Evolutionary conservation across 179 eudicot species (phyloP).

Genomic region (Beta corolliflora): DNA sequence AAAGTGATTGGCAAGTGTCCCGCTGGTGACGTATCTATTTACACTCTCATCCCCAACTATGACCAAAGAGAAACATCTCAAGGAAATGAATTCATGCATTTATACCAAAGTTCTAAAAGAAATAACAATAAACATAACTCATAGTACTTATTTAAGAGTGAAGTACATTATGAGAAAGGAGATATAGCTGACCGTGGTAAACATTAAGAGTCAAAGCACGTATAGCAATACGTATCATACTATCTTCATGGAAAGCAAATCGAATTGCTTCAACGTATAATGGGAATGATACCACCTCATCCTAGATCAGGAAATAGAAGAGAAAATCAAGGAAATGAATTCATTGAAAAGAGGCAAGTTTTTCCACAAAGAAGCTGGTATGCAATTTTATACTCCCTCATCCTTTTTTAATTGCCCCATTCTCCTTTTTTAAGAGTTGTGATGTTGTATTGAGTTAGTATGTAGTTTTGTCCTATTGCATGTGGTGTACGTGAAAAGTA

Average conservation of each 20-base stretch:
- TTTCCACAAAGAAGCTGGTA: background rate
- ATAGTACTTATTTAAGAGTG: background rate
- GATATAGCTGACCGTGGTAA: slow-evolving; percentile 78
- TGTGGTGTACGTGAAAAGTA: no score
- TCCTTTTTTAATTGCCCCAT: no score
- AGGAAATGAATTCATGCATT: background rate
- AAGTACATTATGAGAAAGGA: slow-evolving; percentile 6
- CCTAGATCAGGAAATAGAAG: slow-evolving; percentile 42
- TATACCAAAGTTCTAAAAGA: background rate
- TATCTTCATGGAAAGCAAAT: slow-evolving; percentile 95
- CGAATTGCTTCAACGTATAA: slow-evolving; percentile 88
- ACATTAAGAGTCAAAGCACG: slow-evolving; percentile 94
- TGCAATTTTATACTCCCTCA: background rate
- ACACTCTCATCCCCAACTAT: slow-evolving; percentile 95
- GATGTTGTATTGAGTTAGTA: no score
- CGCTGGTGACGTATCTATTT: slow-evolving; percentile 65
- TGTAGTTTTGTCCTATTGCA: no score
- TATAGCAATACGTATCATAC: slow-evolving; percentile 93
- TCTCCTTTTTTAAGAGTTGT: no score
- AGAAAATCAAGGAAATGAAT: background rate
- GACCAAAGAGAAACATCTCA: slow-evolving; percentile 25
- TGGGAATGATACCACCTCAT: slow-evolving; percentile 75
- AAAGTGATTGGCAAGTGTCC: slow-evolving; percentile 69
- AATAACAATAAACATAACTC: background rate
- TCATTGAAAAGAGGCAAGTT: background rate